Evolutionary conservation across 2,329 filamentous ascomycete species (phyloP), one percentile per base, ranked within the genome.

Genomic region (Fusarium marasasianum): DNA sequence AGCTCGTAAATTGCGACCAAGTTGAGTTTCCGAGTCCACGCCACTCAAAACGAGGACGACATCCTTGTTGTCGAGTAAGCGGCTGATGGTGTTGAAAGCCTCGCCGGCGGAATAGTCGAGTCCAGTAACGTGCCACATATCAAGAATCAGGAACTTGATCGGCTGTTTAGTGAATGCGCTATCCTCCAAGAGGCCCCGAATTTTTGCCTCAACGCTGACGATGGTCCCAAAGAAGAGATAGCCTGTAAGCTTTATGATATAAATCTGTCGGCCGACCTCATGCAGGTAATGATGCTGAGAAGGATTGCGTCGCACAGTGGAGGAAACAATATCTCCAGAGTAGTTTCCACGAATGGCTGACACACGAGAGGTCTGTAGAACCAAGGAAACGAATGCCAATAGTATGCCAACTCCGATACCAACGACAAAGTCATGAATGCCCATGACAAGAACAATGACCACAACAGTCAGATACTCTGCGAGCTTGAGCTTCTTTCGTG

Each of bases 171-270:
- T 86, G 80, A 98, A 98, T 6, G 91, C 89, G 70, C 96, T 91
- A 37, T 97, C 94, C 35, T 95, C 92, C 53, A 98, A 91, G 38
- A 98, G 85, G 8, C 88, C 90, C 29, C 95, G 90, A 70, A 98
- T 95, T 73, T 93, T 93, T 72, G 94, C 93, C 82, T 99, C 96
- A 1, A 99, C 96, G 54, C 94, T 94, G 60, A 98, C 96, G 74
- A 99, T 98, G 6, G 95, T 98, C 22, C 96, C 96, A 76, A 99
- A 99, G 86, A 99, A 99, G n/a, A 99, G 89, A 79, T 96, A 98
- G 0, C 96, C 96, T 1, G 93, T 92, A 22, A 99, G 88, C 82
- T 98, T 98, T 78, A 97, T 93, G 56, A 98, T 91, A 66, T 94
- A 93, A 40, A 97, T 96, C 80, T 99, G 96, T 38, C 90, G 89